Percentiles rank a stretch among this genome's conserved stretches.
Evolutionary conservation across 2,329 filamentous ascomycete species (phyloP).

Genomic region (Epichloe amarillans): DNA sequence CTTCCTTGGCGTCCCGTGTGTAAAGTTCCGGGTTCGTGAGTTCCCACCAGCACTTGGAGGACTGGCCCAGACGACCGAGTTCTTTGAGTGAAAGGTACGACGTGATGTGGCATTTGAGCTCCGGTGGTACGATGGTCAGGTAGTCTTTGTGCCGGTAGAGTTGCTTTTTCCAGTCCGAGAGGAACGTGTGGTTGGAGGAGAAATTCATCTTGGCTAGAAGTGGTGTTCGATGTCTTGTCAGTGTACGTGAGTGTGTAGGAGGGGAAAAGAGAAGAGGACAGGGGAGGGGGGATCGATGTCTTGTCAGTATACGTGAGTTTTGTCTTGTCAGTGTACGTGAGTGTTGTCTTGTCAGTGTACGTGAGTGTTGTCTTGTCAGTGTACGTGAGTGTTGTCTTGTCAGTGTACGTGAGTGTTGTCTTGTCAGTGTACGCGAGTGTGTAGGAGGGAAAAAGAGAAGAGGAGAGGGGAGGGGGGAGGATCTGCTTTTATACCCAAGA

Average conservation of each 20-base stretch:
- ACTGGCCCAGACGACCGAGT: background rate
- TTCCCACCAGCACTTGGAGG: background rate
- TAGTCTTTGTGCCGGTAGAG: background rate
- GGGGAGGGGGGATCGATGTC: background rate
- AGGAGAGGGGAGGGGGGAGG: background rate
- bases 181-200: background rate
- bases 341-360: too few relatives aligned
- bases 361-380: too few relatives aligned
- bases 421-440: too few relatives aligned
- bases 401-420: too few relatives aligned
- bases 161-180: background rate
- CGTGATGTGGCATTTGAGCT: background rate
- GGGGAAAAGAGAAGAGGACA: background rate
- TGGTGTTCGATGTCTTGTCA: background rate
- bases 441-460: background rate
- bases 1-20: background rate
- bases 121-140: background rate
- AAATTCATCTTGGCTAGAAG: conserved; percentile 25
- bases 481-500: background rate
- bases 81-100: background rate
- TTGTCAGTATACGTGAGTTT: too few relatives aligned
- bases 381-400: too few relatives aligned
- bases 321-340: too few relatives aligned
- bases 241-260: too few relatives aligned
- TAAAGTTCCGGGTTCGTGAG: background rate